Base-by-base conservation (phyloP, 2,329 filamentous ascomycete genomes). In the Ceratocystis papillata region DNA sequence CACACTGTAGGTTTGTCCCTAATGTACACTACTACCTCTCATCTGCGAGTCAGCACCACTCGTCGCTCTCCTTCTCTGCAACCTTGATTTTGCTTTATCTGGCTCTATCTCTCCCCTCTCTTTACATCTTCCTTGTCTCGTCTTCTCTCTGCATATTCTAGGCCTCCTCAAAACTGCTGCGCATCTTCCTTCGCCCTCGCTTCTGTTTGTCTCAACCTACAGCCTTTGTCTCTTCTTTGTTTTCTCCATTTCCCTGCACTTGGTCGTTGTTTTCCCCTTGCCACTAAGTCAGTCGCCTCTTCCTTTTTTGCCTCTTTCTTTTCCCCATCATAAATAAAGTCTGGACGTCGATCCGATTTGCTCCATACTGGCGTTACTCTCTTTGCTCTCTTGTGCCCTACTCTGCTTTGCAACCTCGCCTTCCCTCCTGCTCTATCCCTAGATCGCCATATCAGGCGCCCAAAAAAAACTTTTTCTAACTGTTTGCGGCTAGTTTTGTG, bases 131-230 rank as follows among this genome's bases (percentile, higher is more conserved):
- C 12, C 44, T 10, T 20, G 30, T 62, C 59, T 62, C 22, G 12
- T 61, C 12, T 22, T 48, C 22, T 46, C 10, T 63, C 55, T 30
- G 7, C 55, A 59, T 33, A 37, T 59, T 59, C 55, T 37, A 59
- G 55, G 28, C 55, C 55, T 59, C n/a, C 15, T 59, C 25, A 59
- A 22, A 33, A 59, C 62, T 67, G 12, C 55, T 62, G 55, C 53
- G 59, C 60, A 22, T 66, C 63, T 30, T 22, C 53, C 30, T 53
- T 53, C 44, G 53, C 61, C 63, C 62, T 62, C 65, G 65, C 62
- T 61, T 33, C 55, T 59, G 60, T 8, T 37, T 63, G 22, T 62
- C 61, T 62, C 37, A 62, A 59, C 20, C 28, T 59, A 59, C 55
- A 59, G 55, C 30, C 55, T 59, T 59, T 63, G 44, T 63, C 22